Percentiles rank a stretch among this genome's conserved stretches.
Evolutionary conservation across 129 eudicot genomes (phyloP).

Genomic region (Flaveria trinervia): DNA sequence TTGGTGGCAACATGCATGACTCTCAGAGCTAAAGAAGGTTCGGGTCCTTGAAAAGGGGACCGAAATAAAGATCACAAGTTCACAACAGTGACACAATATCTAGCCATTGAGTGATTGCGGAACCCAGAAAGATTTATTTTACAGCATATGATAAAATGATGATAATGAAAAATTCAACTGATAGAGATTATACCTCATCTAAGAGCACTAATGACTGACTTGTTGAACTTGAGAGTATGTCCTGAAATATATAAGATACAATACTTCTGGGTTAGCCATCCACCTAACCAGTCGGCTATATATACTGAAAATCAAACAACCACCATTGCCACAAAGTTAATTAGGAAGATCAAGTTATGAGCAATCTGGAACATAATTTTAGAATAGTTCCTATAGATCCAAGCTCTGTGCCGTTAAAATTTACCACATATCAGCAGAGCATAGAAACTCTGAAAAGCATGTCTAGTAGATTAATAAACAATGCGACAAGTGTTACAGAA

Average conservation of each 20-base stretch:
- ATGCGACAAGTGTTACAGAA: background rate
- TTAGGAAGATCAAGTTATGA: constrained; percentile 12
- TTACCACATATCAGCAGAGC: background rate
- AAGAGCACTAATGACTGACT: constrained; percentile 79
- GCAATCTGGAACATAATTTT: background rate
- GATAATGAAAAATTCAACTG: constrained; percentile 26
- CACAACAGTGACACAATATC: background rate
- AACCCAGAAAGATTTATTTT: constrained; percentile 1
- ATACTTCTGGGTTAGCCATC: constrained; percentile 13
- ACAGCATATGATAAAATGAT: constrained; percentile 3
- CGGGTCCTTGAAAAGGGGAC: background rate
- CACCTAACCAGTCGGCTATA: constrained; percentile 1
- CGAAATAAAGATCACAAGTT: background rate
- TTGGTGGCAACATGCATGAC: constrained; percentile 13
- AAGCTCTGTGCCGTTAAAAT: constrained; percentile 14
- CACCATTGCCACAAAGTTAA: constrained; percentile 2
- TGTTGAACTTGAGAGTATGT: constrained; percentile 63
- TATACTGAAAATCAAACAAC: background rate
- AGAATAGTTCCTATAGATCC: constrained; percentile 12
- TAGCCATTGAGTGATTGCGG: background rate
- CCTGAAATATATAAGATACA: constrained; percentile 49
- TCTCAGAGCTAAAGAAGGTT: background rate
- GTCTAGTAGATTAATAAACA: too few species aligned
- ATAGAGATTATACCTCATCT: constrained; percentile 72
- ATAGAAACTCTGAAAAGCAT: too few species aligned